Evolutionary conservation across 2,329 filamentous ascomycete species (phyloP), one percentile per base, ranked within the genome.

Genomic region (Sordariomycetes sp.): DNA sequence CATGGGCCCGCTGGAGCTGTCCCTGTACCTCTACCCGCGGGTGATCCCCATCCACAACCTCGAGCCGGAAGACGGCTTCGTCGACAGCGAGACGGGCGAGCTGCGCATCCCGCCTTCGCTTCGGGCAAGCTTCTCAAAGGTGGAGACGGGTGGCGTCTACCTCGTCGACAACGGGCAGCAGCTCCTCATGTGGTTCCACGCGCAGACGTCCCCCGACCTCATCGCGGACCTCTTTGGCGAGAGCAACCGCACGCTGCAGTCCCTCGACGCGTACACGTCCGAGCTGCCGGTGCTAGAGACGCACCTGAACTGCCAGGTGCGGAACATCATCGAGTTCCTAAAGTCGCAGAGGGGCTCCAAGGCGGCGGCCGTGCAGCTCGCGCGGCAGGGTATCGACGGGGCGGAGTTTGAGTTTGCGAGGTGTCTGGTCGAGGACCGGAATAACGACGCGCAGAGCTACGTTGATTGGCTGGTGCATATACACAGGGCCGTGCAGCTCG

Each of bases 381-480:
- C 94, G 8, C 76, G 94, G 59, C 94, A 97, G 71, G 91, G 91
- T 0, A 78, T 97, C 3, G 94, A 99, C 66, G 94, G 94, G 1
- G 89, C 91, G 2, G 94, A 99, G 70, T 97, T 90, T 65, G 94
- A 99, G 70, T 99, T 97, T 75, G 94, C 94, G 8, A 78, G 91
- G 56, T 76, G 95, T 72, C 72, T 99, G 62, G 84, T 96, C 35
- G 94, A 99, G 72, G 94, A 99, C 67, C 82, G 94, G 62, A 97
- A 97, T 70, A 96, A 96, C 63, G 94, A 99, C 74, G 94, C 94
- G 39, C 91, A 95, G 73, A 95, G 89, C 68, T 99, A 97, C 71
- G 94, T 97, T 36, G 94, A 99, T 73, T 99, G 94, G 94, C 77
- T 99, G 65, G 94, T 99, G 59, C 89, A 96, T 70, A 80, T 97